phyloP scores from a whole-genome alignment of 2,329 filamentous ascomycete species.

The Juglanconis sp. region DNA sequence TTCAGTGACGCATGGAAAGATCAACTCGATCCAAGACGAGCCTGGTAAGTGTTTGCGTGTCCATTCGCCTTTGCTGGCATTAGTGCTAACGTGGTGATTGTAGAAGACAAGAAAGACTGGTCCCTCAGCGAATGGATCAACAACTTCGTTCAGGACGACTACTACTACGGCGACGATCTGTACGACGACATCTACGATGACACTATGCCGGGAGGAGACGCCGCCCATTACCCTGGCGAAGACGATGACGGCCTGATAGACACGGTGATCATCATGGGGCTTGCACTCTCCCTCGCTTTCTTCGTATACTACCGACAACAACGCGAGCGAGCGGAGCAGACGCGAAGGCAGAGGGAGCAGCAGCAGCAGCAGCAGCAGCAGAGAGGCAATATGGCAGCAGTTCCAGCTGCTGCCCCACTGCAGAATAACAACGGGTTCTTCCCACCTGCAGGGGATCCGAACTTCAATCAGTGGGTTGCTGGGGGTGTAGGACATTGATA shows the following conservation, averaged over 20 bases:
- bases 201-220: constrained; percentile 54
- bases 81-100: constrained; percentile 26
- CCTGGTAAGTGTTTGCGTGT: constrained; percentile 57
- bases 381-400: constrained; percentile 3
- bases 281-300: constrained; percentile 71
- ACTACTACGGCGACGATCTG: constrained; percentile 57
- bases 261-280: constrained; percentile 75
- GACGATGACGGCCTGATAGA: constrained; percentile 76
- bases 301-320: constrained; percentile 80
- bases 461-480: constrained; percentile 62
- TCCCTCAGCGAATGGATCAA: constrained; percentile 82
- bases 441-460: constrained; percentile 62
- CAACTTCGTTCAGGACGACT: constrained; percentile 74
- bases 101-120: constrained; percentile 69
- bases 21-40: constrained; percentile 91
- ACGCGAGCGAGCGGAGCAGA: constrained; percentile 54
- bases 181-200: constrained; percentile 57
- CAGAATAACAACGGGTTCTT: constrained; percentile 29
- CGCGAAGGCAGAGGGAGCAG: constrained; percentile 24
- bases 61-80: background rate
- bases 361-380: constrained; percentile 21
- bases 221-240: constrained; percentile 51
- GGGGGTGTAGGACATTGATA: constrained; percentile 61
- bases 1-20: constrained; percentile 79
- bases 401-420: constrained; percentile 6